Evolutionary conservation across 768 basidiomycete species (phyloP).

Genomic region (Lyophyllum shimeji): DNA sequence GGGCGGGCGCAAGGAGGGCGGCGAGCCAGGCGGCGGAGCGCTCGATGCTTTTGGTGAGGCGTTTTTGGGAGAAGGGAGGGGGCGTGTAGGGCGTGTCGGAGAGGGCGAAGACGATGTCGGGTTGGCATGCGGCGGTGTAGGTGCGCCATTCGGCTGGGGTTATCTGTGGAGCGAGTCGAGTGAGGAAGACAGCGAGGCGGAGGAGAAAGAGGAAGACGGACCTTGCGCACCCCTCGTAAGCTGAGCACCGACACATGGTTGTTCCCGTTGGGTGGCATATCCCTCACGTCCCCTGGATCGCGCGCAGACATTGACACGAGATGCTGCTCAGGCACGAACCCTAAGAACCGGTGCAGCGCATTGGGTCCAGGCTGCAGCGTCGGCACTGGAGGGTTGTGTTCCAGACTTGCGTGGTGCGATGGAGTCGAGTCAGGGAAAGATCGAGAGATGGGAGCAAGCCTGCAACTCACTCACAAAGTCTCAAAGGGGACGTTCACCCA

Average conservation of each 20-base stretch:
- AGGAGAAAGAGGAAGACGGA: constrained; percentile 24
- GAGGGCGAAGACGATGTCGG: constrained; percentile 72
- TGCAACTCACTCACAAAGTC: constrained; percentile 61
- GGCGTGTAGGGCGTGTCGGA: constrained; percentile 67
- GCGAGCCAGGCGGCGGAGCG: constrained; percentile 66
- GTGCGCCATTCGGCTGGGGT: constrained; percentile 53
- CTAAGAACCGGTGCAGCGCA: constrained; percentile 68
- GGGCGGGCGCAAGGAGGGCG: constrained; percentile 51
- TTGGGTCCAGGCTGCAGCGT: constrained; percentile 50
- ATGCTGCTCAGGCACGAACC: constrained; percentile 46
- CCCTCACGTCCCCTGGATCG: constrained; percentile 61
- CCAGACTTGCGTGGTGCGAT: too few relatives aligned
- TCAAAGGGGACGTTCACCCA: constrained; percentile 79
- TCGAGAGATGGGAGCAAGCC: not conserved
- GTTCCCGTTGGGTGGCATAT: constrained; percentile 75
- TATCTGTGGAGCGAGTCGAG: constrained; percentile 37
- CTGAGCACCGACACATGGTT: constrained; percentile 54
- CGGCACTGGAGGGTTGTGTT: constrained; percentile 65
- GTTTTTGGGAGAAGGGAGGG: constrained; percentile 74
- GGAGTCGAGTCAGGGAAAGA: too few relatives aligned
- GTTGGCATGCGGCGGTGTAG: constrained; percentile 51
- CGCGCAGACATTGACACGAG: constrained; percentile 61
- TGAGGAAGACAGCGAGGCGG: constrained; percentile 1
- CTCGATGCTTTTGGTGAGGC: constrained; percentile 73
- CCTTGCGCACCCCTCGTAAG: constrained; percentile 72